Percentiles rank a stretch among this genome's conserved stretches.
Conservation (phyloP, 2,329 filamentous ascomycete species). For the Colletotrichum sp. region DNA sequence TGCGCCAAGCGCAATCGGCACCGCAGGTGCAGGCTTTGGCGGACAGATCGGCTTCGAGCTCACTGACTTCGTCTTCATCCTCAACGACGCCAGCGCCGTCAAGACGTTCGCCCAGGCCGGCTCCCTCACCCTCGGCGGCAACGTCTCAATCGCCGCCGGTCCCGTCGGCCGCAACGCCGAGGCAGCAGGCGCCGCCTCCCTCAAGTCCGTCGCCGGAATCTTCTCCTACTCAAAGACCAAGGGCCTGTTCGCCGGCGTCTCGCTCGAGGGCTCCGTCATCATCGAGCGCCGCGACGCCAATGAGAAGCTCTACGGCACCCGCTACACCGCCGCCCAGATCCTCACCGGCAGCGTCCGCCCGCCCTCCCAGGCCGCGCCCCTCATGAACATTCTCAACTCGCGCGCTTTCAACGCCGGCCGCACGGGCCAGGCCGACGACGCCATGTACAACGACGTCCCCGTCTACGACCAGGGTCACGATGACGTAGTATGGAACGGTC, state of each 20-base stretch:
- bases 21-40: slow-evolving; percentile 81
- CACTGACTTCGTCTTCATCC: slow-evolving; percentile 96
- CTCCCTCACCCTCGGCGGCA: slow-evolving; percentile 90
- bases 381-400: slow-evolving; percentile 86
- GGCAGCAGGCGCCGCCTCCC: slow-evolving; percentile 89
- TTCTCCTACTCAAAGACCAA: slow-evolving; percentile 99
- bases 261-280: slow-evolving; percentile 89
- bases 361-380: slow-evolving; percentile 81
- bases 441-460: slow-evolving; percentile 93
- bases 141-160: slow-evolving; percentile 93
- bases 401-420: slow-evolving; percentile 76
- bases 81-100: slow-evolving; percentile 89
- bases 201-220: slow-evolving; percentile 87
- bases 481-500: slow-evolving; percentile 83
- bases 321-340: slow-evolving; percentile 81
- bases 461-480: slow-evolving; percentile 87
- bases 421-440: slow-evolving; percentile 52
- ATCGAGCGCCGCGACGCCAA: slow-evolving; percentile 97
- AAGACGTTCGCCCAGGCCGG: slow-evolving; percentile 94
- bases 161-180: slow-evolving; percentile 95
- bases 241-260: slow-evolving; percentile 94
- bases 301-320: slow-evolving; percentile 89
- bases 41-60: slow-evolving; percentile 88
- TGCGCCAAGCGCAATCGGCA: slow-evolving; percentile 81
- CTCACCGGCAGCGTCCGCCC: slow-evolving; percentile 79